Conservation (phyloP, 306 rosid genomes). For the Astragalus glycyphyllos region DNA sequence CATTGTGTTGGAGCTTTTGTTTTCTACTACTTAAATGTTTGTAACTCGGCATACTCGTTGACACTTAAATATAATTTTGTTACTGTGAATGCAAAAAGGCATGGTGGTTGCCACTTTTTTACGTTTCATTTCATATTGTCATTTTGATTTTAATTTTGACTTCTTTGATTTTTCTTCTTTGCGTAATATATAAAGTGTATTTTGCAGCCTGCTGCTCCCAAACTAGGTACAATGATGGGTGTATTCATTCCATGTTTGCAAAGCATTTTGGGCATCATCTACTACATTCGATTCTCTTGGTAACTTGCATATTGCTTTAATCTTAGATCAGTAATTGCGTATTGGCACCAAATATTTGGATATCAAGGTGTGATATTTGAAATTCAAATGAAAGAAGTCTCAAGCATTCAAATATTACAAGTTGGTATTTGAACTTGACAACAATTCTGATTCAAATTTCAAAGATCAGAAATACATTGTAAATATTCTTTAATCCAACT, state of each 20-base stretch:
- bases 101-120: not conserved
- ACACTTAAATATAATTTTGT: conserved; percentile 26
- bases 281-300: conserved; percentile 98
- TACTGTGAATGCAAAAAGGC: conserved; percentile 14
- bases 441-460: conserved; percentile 6
- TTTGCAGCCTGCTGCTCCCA: conserved; percentile 70
- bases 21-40: conserved; percentile 5
- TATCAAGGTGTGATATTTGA: conserved; percentile 23
- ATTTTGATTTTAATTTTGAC: conserved; percentile 22
- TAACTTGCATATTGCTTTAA: conserved; percentile 52
- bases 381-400: conserved; percentile 16
- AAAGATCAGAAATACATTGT: conserved; percentile 1
- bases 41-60: conserved; percentile 24
- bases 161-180: conserved; percentile 38
- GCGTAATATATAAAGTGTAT: conserved; percentile 38
- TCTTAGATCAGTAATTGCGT: not conserved
- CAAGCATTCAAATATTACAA: conserved; percentile 13
- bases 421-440: conserved; percentile 1
- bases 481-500: not conserved
- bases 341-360: conserved; percentile 7
- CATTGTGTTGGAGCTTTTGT: conserved; percentile 19
- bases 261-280: conserved; percentile 97
- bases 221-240: conserved; percentile 96
- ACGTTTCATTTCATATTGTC: conserved; percentile 6
- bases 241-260: conserved; percentile 96